Conservation (phyloP, 2,329 filamentous ascomycete genomes). For the Chaetomium strumarium region DNA sequence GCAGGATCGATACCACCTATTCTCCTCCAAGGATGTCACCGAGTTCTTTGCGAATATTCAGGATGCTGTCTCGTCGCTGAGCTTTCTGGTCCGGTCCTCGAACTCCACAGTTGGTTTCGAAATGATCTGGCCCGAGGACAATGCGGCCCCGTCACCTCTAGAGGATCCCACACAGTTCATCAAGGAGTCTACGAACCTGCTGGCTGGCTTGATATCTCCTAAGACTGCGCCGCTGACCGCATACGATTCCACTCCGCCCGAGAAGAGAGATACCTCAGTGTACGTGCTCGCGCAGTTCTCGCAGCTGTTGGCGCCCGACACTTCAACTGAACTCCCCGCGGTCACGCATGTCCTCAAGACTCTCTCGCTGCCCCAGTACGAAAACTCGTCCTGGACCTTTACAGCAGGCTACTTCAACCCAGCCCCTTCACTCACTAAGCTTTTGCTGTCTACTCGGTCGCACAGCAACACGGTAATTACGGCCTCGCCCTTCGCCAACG, state of each 20-base stretch:
- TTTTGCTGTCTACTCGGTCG: conserved; percentile 70
- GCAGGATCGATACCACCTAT: conserved; percentile 90
- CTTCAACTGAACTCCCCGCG: conserved; percentile 82
- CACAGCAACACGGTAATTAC: conserved; percentile 77
- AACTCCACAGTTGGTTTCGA: conserved; percentile 50
- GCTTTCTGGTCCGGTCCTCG: conserved; percentile 69
- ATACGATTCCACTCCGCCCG: conserved; percentile 16
- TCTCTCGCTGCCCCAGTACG: conserved; percentile 58
- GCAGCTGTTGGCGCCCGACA: conserved; percentile 70
- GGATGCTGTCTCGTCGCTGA: conserved; percentile 68
- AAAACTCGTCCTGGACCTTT: conserved; percentile 81
- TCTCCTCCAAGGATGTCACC: conserved; percentile 71
- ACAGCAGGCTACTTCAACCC: conserved; percentile 99
- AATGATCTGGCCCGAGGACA: conserved; percentile 68
- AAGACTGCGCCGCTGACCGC: conserved; percentile 24
- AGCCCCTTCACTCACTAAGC: conserved; percentile 71
- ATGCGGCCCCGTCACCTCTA: conserved; percentile 70
- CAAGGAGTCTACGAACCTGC: conserved; percentile 56
- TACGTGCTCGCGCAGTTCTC: conserved; percentile 88
- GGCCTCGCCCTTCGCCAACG: conserved; percentile 88
- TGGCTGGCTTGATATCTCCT: conserved; percentile 62
- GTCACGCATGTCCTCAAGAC: conserved; percentile 67
- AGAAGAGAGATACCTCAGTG: conserved; percentile 59
- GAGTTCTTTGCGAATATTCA: conserved; percentile 80
- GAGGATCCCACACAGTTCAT: conserved; percentile 65